Evolutionary conservation across 1,284 basidiomycete species (phyloP).

Genomic region (Cryptococcus floricola): DNA sequence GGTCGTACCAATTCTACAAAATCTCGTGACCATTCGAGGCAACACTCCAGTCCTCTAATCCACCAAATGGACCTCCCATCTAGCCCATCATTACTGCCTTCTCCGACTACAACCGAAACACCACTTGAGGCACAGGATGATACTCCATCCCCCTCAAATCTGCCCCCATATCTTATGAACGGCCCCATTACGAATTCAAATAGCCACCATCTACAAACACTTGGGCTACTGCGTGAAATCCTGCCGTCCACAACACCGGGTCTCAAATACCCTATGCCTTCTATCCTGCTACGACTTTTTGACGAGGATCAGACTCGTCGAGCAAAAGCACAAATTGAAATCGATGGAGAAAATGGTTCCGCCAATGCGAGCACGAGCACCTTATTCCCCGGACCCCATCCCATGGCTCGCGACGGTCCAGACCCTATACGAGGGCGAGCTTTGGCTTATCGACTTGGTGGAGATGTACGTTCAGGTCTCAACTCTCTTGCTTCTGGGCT

Average conservation of each 20-base stretch:
- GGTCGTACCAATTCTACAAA: constrained; percentile 3
- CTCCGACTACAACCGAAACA: background rate
- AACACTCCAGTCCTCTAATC: background rate
- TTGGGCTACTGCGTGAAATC: constrained; percentile 16
- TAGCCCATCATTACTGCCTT: background rate
- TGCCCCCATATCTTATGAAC: background rate
- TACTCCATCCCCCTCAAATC: background rate
- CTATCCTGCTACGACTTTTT: constrained; percentile 23
- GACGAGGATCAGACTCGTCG: constrained; percentile 23
- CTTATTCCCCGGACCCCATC: no score
- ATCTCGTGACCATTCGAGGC: background rate
- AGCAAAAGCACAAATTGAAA: constrained; percentile 22
- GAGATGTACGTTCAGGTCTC: constrained; percentile 34
- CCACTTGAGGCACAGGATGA: background rate
- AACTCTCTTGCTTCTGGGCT: constrained; percentile 14
- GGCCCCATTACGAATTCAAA: constrained; percentile 3
- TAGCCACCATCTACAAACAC: constrained; percentile 19
- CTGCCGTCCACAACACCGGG: constrained; percentile 30
- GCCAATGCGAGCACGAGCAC: no score
- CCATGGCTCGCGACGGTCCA: background rate
- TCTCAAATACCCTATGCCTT: constrained; percentile 28
- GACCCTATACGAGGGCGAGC: constrained; percentile 18
- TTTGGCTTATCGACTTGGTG: constrained; percentile 29
- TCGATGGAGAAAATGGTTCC: no score
- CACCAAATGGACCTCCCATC: background rate